Base-by-base conservation (phyloP, 2,329 filamentous ascomycete species). In the Aspergillus sp. region DNA sequence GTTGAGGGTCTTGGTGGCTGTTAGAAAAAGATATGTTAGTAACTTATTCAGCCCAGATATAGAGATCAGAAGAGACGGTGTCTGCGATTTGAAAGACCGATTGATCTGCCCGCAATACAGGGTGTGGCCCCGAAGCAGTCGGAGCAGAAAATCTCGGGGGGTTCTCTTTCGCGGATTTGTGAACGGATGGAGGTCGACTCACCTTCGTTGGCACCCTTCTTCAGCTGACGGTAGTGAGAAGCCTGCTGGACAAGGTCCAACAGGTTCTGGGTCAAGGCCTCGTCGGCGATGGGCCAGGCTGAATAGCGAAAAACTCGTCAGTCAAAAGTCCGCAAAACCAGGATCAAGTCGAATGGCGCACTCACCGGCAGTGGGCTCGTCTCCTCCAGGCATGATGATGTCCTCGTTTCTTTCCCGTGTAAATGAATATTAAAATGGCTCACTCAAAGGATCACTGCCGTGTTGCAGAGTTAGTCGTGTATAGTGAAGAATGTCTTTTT, bases 171-270 rank as follows among this genome's bases (percentile, higher is more conserved):
- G 25, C 25, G 4, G 25, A 30, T 4, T 7, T 30, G 10, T 10
- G 25, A 9, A 30, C 25, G 25, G 25, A 4, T 30, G 3, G 5
- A 27, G 6, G 17, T 13, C 20, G 13, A 23, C 41, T 43, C 67
- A 74, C 73, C 76, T 69, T 88, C 86, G 79, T 90, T 91, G 67
- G 87, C 88, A 53, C 88, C 88, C 78, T 93, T 94, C 79, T 93
- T 93, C 57, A 90, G 73, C 78, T 93, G 88, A 45, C 84, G 73
- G 56, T 68, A 71, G 61, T 73, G 75, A 41, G 73, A 75, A 47
- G 75, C 83, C 63, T 86, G 84, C 74, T 91, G 87, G 53, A 90
- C 78, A 48, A 90, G 79, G 60, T 94, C 86, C 54, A 95, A 81
- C 55, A 96, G 83, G 68, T 90, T 84, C 75, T 90, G 84, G 48